Conservation (phyloP, 2,329 filamentous ascomycete genomes). For the Ophiostoma sp. region DNA sequence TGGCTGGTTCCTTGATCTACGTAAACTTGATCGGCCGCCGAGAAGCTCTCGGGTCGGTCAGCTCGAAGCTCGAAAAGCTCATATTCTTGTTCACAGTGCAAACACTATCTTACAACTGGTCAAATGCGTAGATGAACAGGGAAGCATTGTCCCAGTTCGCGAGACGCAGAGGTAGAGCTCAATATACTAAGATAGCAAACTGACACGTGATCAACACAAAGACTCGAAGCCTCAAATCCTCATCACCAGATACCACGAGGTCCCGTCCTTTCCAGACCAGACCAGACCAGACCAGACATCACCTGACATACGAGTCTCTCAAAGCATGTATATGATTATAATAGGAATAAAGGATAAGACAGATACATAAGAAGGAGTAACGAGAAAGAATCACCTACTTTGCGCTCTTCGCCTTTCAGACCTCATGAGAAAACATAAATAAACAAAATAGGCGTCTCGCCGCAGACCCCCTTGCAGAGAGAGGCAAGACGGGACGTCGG, state of each 20-base stretch:
- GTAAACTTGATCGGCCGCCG: too few relatives aligned
- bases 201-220: neutral
- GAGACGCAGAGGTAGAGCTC: too few relatives aligned
- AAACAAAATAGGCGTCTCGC: neutral
- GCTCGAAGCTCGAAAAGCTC: too few relatives aligned
- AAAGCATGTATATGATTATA: slow-evolving; percentile 2
- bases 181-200: neutral
- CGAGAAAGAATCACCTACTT: slow-evolving; percentile 7
- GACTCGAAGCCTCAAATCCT: neutral
- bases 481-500: too few relatives aligned
- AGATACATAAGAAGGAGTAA: slow-evolving; percentile 10
- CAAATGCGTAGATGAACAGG: too few relatives aligned
- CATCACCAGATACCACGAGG: neutral
- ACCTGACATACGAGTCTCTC: neutral
- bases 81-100: too few relatives aligned
- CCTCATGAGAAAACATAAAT: neutral
- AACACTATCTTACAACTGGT: too few relatives aligned
- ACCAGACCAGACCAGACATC: neutral
- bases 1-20: too few relatives aligned
- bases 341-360: neutral
- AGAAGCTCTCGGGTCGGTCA: too few relatives aligned
- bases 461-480: too few relatives aligned
- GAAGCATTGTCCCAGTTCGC: too few relatives aligned
- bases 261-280: too few relatives aligned
- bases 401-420: slow-evolving; percentile 8